Evolutionary conservation across 2,329 filamentous ascomycete genomes (phyloP).

Genomic region (Colletotrichum theobromicola): DNA sequence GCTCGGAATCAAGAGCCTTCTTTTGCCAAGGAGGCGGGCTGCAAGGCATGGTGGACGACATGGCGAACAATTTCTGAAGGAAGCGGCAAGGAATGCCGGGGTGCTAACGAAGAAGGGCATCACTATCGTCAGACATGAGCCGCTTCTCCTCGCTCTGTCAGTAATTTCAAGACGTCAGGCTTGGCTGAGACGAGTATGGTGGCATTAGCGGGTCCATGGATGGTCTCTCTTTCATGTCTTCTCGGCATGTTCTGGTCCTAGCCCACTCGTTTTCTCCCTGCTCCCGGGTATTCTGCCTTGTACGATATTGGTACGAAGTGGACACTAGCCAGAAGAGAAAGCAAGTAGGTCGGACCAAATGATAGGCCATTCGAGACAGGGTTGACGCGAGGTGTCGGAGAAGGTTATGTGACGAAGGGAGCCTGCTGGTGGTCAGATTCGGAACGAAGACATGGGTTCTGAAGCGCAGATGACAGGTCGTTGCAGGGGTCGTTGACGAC

Average conservation of each 20-base stretch:
- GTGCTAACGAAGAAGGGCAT: background rate
- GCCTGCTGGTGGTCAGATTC: background rate
- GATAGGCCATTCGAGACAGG: background rate
- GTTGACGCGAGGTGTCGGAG: background rate
- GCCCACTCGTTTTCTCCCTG: background rate
- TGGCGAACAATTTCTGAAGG: background rate
- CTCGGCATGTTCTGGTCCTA: background rate
- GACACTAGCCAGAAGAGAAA: background rate
- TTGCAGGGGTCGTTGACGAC: background rate
- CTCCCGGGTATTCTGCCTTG: background rate
- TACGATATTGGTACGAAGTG: background rate
- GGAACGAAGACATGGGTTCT: background rate
- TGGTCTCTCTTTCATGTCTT: background rate
- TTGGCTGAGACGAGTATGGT: background rate
- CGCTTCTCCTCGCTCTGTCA: background rate
- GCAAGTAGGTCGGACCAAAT: background rate
- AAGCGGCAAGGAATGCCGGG: background rate
- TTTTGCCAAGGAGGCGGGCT: background rate
- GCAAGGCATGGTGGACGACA: background rate
- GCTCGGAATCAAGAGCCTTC: background rate
- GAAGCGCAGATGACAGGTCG: background rate
- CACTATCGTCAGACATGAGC: background rate
- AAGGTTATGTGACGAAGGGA: background rate
- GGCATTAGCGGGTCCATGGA: too few species aligned
- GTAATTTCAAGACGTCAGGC: background rate